phyloP scores from a whole-genome alignment of 805 yeast genomes.

The Diddensiella santjacobensis region DNA sequence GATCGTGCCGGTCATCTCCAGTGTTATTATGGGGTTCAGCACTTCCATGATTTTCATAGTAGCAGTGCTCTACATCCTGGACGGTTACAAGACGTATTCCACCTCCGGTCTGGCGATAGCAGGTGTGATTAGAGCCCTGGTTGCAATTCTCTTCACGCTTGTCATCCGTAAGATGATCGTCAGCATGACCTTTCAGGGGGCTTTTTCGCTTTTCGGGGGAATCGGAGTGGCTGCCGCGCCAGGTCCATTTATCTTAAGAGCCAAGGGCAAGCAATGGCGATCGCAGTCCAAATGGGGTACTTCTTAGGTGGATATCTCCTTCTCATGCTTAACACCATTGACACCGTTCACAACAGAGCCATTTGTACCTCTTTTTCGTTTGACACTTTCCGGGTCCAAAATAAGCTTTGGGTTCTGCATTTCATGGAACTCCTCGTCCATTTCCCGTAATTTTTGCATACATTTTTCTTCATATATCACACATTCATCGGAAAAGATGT shows the following conservation, averaged over 20 bases:
- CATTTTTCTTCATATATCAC: neutral
- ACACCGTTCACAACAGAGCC: neutral
- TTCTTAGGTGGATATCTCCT: too few relatives aligned
- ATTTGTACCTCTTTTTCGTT: too few relatives aligned
- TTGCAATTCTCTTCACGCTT: conserved; percentile 8
- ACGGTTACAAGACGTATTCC: conserved; percentile 12
- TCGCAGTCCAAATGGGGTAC: conserved; percentile 10
- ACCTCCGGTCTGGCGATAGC: conserved; percentile 12
- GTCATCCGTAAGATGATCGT: conserved; percentile 9
- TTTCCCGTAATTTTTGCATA: neutral
- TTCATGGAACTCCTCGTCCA: neutral
- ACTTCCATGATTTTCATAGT: conserved; percentile 12
- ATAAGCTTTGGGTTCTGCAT: neutral
- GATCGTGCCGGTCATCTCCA: conserved; percentile 11
- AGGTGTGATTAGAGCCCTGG: conserved; percentile 8
- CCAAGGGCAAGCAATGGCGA: conserved; percentile 13
- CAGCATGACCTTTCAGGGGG: conserved; percentile 12
- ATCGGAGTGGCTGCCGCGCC: conserved; percentile 10
- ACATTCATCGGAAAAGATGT: conserved; percentile 7
- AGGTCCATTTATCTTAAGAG: conserved; percentile 15
- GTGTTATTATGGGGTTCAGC: conserved; percentile 13
- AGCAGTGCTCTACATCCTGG: conserved; percentile 9
- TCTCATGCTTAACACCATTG: neutral
- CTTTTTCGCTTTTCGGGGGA: conserved; percentile 17
- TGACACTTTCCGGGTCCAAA: neutral